These are phyloP conservation scores for Aureobasidium pullulans DNA, from an alignment of 2,329 filamentous ascomycete species.

Conservation along the genomic window DNA sequence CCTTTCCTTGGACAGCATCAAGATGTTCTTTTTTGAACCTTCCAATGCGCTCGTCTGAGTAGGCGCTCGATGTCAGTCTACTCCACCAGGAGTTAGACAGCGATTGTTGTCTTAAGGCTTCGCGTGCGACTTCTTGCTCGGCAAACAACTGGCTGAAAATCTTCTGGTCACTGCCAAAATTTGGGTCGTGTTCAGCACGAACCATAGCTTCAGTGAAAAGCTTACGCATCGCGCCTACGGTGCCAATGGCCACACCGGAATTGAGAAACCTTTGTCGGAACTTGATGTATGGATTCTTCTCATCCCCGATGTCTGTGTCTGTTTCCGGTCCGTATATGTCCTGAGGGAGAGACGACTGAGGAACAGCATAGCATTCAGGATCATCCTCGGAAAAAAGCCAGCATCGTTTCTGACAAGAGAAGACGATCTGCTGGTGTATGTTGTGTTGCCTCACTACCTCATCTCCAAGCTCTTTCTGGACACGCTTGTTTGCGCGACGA, in stretches of 20 bases:
- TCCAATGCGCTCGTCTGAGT: conserved; percentile 11
- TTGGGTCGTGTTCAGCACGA: conserved; percentile 22
- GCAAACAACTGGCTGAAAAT: conserved; percentile 25
- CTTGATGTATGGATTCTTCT: conserved; percentile 25
- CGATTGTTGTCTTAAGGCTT: conserved; percentile 21
- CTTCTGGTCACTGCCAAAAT: conserved; percentile 31
- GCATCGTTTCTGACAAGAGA: conserved; percentile 49
- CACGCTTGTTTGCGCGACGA: conserved; percentile 33
- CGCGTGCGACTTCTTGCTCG: conserved; percentile 25
- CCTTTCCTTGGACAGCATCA: conserved; percentile 26
- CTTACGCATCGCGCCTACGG: conserved; percentile 21
- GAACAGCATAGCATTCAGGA: conserved; percentile 46
- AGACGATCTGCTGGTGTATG: conserved; percentile 48
- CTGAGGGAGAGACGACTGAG: conserved; percentile 43
- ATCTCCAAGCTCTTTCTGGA: conserved; percentile 31
- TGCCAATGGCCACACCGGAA: conserved; percentile 20
- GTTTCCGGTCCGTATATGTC: conserved; percentile 43
- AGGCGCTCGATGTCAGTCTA: not conserved
- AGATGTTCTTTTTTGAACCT: conserved; percentile 18
- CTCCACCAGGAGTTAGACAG: conserved; percentile 26
- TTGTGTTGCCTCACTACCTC: conserved; percentile 21
- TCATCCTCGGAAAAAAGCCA: conserved; percentile 35
- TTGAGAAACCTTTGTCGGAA: conserved; percentile 36
- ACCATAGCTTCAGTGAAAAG: conserved; percentile 26
- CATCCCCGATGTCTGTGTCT: conserved; percentile 39